A percentile compares a stretch with the other conserved stretches of the same genome.
phyloP scores from a whole-genome alignment of 1,284 basidiomycete species.

The Macrocybe sp. region DNA sequence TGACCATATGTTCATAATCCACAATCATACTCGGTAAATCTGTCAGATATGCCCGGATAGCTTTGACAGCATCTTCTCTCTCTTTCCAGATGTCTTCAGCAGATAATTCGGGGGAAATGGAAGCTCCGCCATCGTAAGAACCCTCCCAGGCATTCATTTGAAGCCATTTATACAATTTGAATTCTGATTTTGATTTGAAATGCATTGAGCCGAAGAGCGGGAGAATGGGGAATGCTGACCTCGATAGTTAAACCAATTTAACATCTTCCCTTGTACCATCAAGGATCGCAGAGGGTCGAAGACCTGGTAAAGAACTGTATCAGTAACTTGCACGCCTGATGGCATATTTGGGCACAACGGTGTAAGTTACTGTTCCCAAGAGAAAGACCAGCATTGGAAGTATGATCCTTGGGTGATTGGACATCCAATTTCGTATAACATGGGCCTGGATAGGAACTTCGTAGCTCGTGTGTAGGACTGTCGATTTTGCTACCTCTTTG shows the following conservation, averaged over 20 bases:
- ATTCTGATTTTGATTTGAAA: conserved; percentile 38
- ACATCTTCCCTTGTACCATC: conserved; percentile 80
- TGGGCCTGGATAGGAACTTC: conserved; percentile 75
- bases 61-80: conserved; percentile 68
- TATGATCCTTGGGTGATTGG: conserved; percentile 81
- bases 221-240: conserved; percentile 32
- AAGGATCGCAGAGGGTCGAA: conserved; percentile 90
- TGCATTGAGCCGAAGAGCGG: neutral
- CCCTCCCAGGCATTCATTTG: conserved; percentile 47
- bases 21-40: conserved; percentile 62
- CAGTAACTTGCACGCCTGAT: conserved; percentile 11
- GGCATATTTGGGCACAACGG: conserved; percentile 44
- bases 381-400: conserved; percentile 86
- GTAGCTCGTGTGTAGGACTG: conserved; percentile 65
- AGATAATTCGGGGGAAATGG: conserved; percentile 28
- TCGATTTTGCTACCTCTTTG: conserved; percentile 28
- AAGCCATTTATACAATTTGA: conserved; percentile 63
- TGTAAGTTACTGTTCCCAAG: conserved; percentile 85
- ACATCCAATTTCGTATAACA: conserved; percentile 78
- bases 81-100: conserved; percentile 71
- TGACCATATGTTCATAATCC: neutral
- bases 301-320: conserved; percentile 42
- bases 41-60: conserved; percentile 65
- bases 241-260: conserved; percentile 78
- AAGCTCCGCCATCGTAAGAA: conserved; percentile 4